These are phyloP conservation scores for Rhizopogon vulgaris DNA, from an alignment of 768 basidiomycete species.

Conservation along the genomic window DNA sequence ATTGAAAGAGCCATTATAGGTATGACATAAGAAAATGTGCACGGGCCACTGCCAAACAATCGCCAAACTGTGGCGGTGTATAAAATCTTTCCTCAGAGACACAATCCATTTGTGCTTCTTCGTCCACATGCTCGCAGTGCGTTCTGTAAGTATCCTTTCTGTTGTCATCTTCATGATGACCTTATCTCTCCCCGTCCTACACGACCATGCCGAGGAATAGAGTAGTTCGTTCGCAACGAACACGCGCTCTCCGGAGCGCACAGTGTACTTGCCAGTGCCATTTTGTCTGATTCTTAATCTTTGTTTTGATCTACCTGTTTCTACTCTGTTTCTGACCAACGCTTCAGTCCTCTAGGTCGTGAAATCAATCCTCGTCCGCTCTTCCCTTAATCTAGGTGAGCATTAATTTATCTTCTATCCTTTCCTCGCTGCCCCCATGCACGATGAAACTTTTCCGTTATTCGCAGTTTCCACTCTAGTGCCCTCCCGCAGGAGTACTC, in stretches of 20 bases:
- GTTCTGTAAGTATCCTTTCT: not conserved
- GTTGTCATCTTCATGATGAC: slow-evolving; percentile 42
- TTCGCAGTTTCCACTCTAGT: slow-evolving; percentile 87
- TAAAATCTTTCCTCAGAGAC: slow-evolving; percentile 12
- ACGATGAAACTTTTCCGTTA: slow-evolving; percentile 60
- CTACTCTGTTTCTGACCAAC: slow-evolving; percentile 9
- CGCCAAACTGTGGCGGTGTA: slow-evolving; percentile 20
- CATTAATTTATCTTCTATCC: slow-evolving; percentile 4
- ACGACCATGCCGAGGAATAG: slow-evolving; percentile 85
- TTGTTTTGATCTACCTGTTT: not conserved
- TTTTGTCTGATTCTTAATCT: slow-evolving; percentile 58
- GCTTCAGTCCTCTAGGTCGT: slow-evolving; percentile 1
- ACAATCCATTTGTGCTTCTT: not conserved
- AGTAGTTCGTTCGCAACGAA: slow-evolving; percentile 76
- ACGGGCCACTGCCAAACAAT: slow-evolving; percentile 27
- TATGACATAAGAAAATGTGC: slow-evolving; percentile 22
- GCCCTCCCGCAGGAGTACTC: slow-evolving; percentile 66
- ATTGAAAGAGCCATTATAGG: slow-evolving; percentile 7
- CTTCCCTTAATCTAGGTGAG: slow-evolving; percentile 16
- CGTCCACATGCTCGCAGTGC: slow-evolving; percentile 13
- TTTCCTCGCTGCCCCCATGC: slow-evolving; percentile 15
- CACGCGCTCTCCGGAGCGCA: slow-evolving; percentile 52
- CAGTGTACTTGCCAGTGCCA: slow-evolving; percentile 87
- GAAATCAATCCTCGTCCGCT: not conserved
- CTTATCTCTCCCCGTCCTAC: slow-evolving; percentile 87